Evolutionary conservation across 352 stramenopile genomes (phyloP), one percentile per base, ranked within the genome.

Genomic region (Paralagenidium karlingii): DNA sequence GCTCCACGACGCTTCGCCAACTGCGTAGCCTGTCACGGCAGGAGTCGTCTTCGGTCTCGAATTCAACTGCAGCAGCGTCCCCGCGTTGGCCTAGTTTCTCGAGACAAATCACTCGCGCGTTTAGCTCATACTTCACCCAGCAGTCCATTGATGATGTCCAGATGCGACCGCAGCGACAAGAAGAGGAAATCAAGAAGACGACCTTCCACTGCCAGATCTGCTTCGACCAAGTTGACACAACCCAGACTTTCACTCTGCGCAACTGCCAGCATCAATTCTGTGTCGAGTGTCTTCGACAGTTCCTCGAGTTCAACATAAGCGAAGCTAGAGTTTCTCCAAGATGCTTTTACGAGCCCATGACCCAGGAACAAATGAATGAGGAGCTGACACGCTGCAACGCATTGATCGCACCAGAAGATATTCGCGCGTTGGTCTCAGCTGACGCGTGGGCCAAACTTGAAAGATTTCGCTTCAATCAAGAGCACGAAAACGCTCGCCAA

Each of bases 401-500:
- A 4, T 47, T 59, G 3, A 68, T 88, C 25, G 21, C 48, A 3
- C 38, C 55, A 11, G 47, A 59, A 10, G 74, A 83, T 24, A 71
- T 82, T 19, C 49, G 45, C n/a, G 41, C 48, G 8, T 40, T 74
- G 15, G 51, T 85, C n/a, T 65, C 61, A 1, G 39, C 64, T 1
- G 45, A 64, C 3, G 41, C 71, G 0, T 90, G 67, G 63, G 56
- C 52, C 11, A 89, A 88, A 61, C 92, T 86, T 39, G 46, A 59
- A 47, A 83, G 69, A 42, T 82, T 94, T 43, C 76, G 83, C 28
- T 94, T 94, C 49, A 86, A 84, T 58, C 69, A 81, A 47, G 65
- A 82, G 48, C 52, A 87, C 38, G 46, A 64, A 31, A 51, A 65
- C 20, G 64, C 63, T 10, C 68, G 71, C 5, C 54, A 85, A 47